Evolutionary conservation across 768 basidiomycete genomes (phyloP).

Genomic region (Lentinula lateritia): DNA sequence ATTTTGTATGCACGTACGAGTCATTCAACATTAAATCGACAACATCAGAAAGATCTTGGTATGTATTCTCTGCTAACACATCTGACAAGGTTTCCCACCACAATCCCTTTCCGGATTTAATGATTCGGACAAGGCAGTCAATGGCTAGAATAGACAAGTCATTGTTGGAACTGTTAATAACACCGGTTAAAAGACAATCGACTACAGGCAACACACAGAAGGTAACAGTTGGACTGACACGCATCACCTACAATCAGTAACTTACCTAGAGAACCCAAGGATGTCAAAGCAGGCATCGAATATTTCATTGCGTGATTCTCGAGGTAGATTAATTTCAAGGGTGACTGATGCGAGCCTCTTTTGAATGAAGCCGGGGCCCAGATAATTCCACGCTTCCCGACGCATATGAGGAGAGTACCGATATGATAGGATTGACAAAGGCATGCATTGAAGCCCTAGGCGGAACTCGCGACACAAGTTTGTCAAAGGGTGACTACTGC

Average conservation of each 20-base stretch:
- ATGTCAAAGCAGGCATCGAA: not conserved
- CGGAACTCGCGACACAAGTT: not conserved
- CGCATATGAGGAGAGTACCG: not conserved
- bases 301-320: not conserved
- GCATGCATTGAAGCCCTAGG: not conserved
- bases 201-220: not conserved
- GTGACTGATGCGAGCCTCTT: not conserved
- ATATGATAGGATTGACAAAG: not conserved
- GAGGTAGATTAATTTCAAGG: not conserved
- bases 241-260: not conserved
- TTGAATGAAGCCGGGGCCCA: not conserved
- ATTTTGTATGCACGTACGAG: not conserved
- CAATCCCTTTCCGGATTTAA: not conserved
- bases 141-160: not conserved
- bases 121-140: not conserved
- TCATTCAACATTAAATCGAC: not conserved
- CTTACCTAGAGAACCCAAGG: not conserved
- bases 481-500: not conserved
- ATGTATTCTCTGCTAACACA: not conserved
- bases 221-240: not conserved
- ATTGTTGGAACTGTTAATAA: not conserved
- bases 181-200: not conserved
- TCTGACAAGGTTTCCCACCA: not conserved
- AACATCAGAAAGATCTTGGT: not conserved
- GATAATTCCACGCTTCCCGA: not conserved